These are phyloP conservation scores for Areca catechu DNA, from an alignment of 176 grass and related monocot species.

Conservation along the genomic window DNA sequence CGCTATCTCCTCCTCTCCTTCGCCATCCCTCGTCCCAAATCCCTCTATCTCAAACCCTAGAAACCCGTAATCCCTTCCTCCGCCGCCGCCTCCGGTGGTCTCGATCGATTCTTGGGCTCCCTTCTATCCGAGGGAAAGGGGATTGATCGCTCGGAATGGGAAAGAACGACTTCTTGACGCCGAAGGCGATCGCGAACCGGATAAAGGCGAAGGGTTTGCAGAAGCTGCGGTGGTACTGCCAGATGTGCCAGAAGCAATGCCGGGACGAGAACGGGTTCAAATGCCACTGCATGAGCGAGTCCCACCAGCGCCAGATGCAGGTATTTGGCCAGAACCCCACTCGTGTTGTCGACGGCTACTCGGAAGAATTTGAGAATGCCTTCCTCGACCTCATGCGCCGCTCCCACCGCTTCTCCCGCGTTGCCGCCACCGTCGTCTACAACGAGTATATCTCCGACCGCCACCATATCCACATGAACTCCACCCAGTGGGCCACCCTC, in stretches of 20 bases:
- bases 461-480: conserved; percentile 83
- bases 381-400: conserved; percentile 62
- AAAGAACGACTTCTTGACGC: conserved; percentile 78
- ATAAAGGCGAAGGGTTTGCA: conserved; percentile 94
- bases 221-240: conserved; percentile 94
- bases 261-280: conserved; percentile 93
- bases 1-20: too few relatives aligned
- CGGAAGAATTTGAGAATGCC: conserved; percentile 59
- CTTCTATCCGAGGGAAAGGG: too few relatives aligned
- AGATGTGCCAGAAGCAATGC: conserved; percentile 99
- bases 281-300: conserved; percentile 90
- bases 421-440: conserved; percentile 85
- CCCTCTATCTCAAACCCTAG: too few relatives aligned
- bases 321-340: conserved; percentile 75
- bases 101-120: too few relatives aligned
- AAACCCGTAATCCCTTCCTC: too few relatives aligned
- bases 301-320: conserved; percentile 96
- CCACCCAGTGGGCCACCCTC: conserved; percentile 63
- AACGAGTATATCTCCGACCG: conserved; percentile 74
- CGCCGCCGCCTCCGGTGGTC: too few relatives aligned
- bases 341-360: conserved; percentile 57
- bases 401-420: conserved; percentile 66
- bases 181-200: conserved; percentile 77
- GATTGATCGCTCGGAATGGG: conserved; percentile 32
- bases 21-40: too few relatives aligned